A percentile compares a stretch with the other conserved stretches of the same genome.
Evolutionary conservation across 768 basidiomycete genomes (phyloP).

Genomic region (Flagelloscypha sp.): DNA sequence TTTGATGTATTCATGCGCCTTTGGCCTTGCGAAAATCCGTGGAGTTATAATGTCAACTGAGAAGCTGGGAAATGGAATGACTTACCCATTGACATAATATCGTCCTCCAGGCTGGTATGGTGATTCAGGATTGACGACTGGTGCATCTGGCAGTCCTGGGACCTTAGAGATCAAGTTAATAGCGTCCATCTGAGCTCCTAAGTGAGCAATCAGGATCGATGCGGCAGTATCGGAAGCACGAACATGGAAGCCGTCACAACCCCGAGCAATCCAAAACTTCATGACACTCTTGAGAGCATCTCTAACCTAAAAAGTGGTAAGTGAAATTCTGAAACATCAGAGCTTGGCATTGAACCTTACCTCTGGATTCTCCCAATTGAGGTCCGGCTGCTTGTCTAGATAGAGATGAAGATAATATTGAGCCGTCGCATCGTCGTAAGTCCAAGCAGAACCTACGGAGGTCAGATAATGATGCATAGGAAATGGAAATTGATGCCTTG

Average conservation of each 20-base stretch:
- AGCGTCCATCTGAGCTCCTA: slow-evolving; percentile 48
- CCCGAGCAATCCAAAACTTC: slow-evolving; percentile 67
- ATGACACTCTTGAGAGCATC: slow-evolving; percentile 55
- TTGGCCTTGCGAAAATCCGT: slow-evolving; percentile 39
- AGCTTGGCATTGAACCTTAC: too few species aligned
- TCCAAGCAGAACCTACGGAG: slow-evolving; percentile 72
- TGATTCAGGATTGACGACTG: slow-evolving; percentile 40
- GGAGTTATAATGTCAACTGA: background rate
- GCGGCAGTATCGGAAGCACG: slow-evolving; percentile 14
- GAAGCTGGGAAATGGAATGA: slow-evolving; percentile 3
- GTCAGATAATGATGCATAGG: slow-evolving; percentile 1
- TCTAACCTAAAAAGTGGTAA: too few species aligned
- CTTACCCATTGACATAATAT: slow-evolving; percentile 54
- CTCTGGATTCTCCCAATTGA: slow-evolving; percentile 68
- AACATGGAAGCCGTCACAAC: slow-evolving; percentile 71
- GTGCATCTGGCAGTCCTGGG: slow-evolving; percentile 58
- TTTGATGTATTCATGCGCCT: slow-evolving; percentile 57
- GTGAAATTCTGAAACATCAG: slow-evolving; percentile 7
- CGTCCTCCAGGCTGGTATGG: slow-evolving; percentile 46
- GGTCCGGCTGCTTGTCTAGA: slow-evolving; percentile 58
- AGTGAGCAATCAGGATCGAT: background rate
- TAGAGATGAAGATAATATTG: slow-evolving; percentile 74
- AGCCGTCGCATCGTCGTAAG: slow-evolving; percentile 51
- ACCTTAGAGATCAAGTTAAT: slow-evolving; percentile 64
- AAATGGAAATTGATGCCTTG: background rate